Conservation (phyloP, 345 rosid species). For the Pistacia atlantica region DNA sequence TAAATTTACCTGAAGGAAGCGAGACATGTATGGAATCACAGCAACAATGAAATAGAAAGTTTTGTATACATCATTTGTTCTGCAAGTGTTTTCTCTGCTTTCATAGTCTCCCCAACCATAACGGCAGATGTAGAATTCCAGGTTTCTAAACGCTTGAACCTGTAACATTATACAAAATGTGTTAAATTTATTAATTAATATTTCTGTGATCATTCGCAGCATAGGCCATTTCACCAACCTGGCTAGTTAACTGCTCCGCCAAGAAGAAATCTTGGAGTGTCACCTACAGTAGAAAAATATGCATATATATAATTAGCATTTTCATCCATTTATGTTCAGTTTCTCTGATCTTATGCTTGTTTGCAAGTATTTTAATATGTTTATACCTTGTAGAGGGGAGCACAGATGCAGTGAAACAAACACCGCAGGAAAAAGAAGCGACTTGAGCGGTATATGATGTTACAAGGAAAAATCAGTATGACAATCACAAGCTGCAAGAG, state of each 20-base stretch:
- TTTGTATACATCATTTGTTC: slow-evolving; percentile 31
- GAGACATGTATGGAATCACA: slow-evolving; percentile 57
- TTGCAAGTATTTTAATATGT: background rate
- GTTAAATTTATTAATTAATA: background rate
- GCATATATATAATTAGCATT: background rate
- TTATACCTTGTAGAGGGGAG: slow-evolving; percentile 15
- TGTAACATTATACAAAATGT: slow-evolving; percentile 6
- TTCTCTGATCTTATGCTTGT: background rate
- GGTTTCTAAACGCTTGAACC: slow-evolving; percentile 75
- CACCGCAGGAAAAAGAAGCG: slow-evolving; percentile 23
- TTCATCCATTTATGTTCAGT: background rate
- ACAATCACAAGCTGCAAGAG: slow-evolving; percentile 15
- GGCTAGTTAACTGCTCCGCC: slow-evolving; percentile 73
- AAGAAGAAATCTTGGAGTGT: slow-evolving; percentile 67
- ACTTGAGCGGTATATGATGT: slow-evolving; percentile 17
- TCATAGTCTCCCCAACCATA: slow-evolving; percentile 76
- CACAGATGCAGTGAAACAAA: slow-evolving; percentile 17
- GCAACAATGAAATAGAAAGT: slow-evolving; percentile 64
- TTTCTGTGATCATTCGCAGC: background rate
- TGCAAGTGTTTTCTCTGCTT: slow-evolving; percentile 49
- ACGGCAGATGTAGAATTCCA: slow-evolving; percentile 72
- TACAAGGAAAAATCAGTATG: slow-evolving; percentile 15
- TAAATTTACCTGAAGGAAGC: slow-evolving; percentile 54
- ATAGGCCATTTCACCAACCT: slow-evolving; percentile 35
- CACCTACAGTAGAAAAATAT: slow-evolving; percentile 39